Conservation (phyloP, 495 filamentous ascomycete species). For the Hypoxylon fuscum region DNA sequence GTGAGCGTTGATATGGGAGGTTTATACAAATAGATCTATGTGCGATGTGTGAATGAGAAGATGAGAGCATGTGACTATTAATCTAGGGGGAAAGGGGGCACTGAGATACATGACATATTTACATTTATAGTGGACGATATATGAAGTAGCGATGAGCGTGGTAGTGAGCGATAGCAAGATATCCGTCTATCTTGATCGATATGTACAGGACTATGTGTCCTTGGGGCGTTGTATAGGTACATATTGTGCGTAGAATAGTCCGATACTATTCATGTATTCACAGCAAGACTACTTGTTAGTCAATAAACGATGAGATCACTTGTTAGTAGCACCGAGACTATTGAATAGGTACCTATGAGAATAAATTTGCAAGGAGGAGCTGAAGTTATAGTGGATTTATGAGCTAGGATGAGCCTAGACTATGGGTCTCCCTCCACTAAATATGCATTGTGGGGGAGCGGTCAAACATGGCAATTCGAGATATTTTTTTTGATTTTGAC, state of each 20-base stretch:
- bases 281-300: background rate
- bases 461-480: conserved; percentile 41
- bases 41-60: conserved; percentile 9
- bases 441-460: conserved; percentile 22
- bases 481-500: conserved; percentile 31
- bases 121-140: conserved; percentile 14
- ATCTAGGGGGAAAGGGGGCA: conserved; percentile 8
- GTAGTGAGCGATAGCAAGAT: conserved; percentile 6
- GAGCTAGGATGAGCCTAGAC: conserved; percentile 7
- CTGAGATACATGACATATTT: conserved; percentile 18
- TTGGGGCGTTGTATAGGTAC: conserved; percentile 9
- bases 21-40: conserved; percentile 1
- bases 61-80: conserved; percentile 6
- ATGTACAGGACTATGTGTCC: background rate
- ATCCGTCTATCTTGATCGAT: conserved; percentile 16
- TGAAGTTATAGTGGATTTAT: background rate
- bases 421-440: conserved; percentile 24
- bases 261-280: conserved; percentile 4
- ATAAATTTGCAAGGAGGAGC: background rate
- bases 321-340: too few relatives aligned
- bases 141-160: conserved; percentile 1
- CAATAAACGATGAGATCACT: background rate
- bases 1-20: conserved; percentile 9
- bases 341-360: too few relatives aligned
- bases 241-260: conserved; percentile 20